Evolutionary conservation across 352 stramenopile species (phyloP).

Genomic region (Phytophthora tentaculata): DNA sequence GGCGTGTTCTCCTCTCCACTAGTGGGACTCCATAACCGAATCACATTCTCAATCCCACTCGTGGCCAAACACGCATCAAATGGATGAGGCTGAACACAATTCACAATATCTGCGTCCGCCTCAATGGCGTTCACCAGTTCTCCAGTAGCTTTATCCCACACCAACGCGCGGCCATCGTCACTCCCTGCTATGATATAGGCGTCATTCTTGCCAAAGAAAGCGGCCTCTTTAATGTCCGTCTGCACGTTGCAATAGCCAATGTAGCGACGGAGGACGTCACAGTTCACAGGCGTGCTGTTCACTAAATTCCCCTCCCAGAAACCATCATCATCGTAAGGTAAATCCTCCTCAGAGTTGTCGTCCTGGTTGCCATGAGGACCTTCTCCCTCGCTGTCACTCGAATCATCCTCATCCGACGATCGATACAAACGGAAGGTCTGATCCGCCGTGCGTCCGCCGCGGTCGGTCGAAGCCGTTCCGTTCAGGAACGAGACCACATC

Average conservation of each 20-base stretch:
- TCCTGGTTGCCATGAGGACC: constrained; percentile 20
- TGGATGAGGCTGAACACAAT: constrained; percentile 89
- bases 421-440: constrained; percentile 17
- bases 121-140: constrained; percentile 83
- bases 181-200: constrained; percentile 87
- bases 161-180: constrained; percentile 84
- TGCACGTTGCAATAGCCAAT: constrained; percentile 90
- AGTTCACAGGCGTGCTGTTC: constrained; percentile 57
- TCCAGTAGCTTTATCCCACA: constrained; percentile 87
- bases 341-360: constrained; percentile 22
- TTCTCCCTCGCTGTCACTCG: constrained; percentile 36
- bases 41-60: constrained; percentile 84
- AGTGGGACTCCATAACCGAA: constrained; percentile 79
- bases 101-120: constrained; percentile 88
- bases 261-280: constrained; percentile 73
- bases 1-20: constrained; percentile 47
- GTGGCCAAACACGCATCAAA: constrained; percentile 80
- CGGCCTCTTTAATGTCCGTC: constrained; percentile 92
- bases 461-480: constrained; percentile 2
- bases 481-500: constrained; percentile 54
- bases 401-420: constrained; percentile 40
- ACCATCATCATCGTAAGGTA: constrained; percentile 39
- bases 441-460: background rate
- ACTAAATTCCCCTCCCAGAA: constrained; percentile 65
- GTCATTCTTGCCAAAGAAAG: constrained; percentile 89